These are phyloP conservation scores for Typha latifolia DNA, from an alignment of 176 grass and related monocot species.

Conservation along the genomic window DNA sequence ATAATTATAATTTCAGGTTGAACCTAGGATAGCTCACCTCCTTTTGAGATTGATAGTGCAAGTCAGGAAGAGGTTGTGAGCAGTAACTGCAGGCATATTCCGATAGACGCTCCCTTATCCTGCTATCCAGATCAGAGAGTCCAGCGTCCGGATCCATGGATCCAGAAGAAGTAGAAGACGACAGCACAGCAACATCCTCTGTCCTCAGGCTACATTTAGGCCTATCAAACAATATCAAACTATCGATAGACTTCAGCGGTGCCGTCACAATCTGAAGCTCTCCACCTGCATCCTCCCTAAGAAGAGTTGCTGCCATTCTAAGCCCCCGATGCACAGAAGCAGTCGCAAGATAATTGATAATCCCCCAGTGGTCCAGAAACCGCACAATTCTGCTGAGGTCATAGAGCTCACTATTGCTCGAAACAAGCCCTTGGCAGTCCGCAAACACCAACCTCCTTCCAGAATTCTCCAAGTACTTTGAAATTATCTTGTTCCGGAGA, in stretches of 20 bases:
- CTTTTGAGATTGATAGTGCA: conserved; percentile 77
- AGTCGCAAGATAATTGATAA: conserved; percentile 81
- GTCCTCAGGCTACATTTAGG: conserved; percentile 69
- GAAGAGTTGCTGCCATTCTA: conserved; percentile 60
- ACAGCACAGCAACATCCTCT: conserved; percentile 42
- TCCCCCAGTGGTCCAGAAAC: conserved; percentile 87
- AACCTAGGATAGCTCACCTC: conserved; percentile 42
- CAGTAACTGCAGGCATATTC: conserved; percentile 72
- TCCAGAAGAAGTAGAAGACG: conserved; percentile 18
- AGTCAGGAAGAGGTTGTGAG: conserved; percentile 40
- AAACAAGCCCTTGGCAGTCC: conserved; percentile 68
- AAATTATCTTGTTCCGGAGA: conserved; percentile 79
- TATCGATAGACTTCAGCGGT: conserved; percentile 78
- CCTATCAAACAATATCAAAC: conserved; percentile 78
- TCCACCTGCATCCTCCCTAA: conserved; percentile 56
- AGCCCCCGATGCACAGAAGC: conserved; percentile 52
- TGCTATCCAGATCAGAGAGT: conserved; percentile 56
- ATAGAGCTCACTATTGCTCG: conserved; percentile 58
- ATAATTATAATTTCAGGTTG: neutral
- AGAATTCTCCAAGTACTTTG: conserved; percentile 64
- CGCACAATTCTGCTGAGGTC: conserved; percentile 81
- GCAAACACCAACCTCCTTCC: conserved; percentile 55
- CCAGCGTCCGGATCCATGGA: conserved; percentile 32
- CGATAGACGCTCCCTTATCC: conserved; percentile 58
- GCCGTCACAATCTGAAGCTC: conserved; percentile 63